phyloP scores from a whole-genome alignment of 2,329 filamentous ascomycete genomes.

The Didymella sp. region DNA sequence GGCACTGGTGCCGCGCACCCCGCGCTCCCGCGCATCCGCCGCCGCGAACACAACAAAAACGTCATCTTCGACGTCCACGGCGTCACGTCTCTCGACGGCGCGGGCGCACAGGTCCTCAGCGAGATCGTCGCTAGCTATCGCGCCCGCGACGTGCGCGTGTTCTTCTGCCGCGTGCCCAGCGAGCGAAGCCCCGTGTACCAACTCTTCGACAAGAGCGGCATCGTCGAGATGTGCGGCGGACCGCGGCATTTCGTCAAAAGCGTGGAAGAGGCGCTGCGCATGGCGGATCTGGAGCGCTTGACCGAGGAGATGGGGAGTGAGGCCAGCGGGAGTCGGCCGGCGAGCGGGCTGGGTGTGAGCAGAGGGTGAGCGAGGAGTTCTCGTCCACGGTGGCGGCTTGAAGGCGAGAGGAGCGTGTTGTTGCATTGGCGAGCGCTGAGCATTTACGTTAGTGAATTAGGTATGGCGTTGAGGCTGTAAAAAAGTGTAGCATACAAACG shows the following conservation, averaged over 20 bases:
- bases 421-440: no score
- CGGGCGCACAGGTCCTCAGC: conserved; percentile 85
- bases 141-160: conserved; percentile 77
- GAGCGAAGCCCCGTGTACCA: conserved; percentile 67
- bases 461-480: no score
- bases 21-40: conserved; percentile 79
- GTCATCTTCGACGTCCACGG: conserved; percentile 97
- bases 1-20: conserved; percentile 87
- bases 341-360: background rate
- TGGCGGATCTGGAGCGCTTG: conserved; percentile 75
- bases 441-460: no score
- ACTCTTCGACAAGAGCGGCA: conserved; percentile 79
- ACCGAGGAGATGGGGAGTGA: conserved; percentile 45
- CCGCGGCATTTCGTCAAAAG: conserved; percentile 78
- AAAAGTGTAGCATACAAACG: no score
- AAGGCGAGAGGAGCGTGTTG: no score
- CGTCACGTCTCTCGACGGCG: conserved; percentile 93
- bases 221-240: conserved; percentile 83
- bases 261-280: conserved; percentile 81
- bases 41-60: conserved; percentile 83
- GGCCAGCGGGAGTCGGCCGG: background rate
- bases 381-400: no score
- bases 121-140: conserved; percentile 87
- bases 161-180: conserved; percentile 68
- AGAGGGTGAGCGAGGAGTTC: background rate